These are phyloP conservation scores for Curvularia hawaiiensis DNA, from an alignment of 2,329 filamentous ascomycete species.

Conservation along the genomic window DNA sequence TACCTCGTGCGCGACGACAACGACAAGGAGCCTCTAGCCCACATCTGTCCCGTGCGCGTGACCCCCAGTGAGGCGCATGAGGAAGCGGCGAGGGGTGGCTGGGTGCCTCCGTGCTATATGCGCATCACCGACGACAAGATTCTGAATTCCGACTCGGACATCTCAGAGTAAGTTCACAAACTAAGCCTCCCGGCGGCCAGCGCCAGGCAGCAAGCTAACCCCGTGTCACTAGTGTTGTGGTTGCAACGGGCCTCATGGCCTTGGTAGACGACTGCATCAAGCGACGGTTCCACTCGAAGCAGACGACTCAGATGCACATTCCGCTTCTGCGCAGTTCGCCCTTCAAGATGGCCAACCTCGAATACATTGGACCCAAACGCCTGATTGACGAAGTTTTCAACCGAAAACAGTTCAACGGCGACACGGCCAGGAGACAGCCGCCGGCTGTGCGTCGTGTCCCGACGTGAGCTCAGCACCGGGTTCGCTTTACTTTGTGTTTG, in stretches of 20 bases:
- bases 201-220: constrained; percentile 23
- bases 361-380: constrained; percentile 66
- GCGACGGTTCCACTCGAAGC: constrained; percentile 69
- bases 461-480: constrained; percentile 17
- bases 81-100: constrained; percentile 80
- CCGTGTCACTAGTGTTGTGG: constrained; percentile 69
- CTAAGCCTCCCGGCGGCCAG: neutral
- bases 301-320: constrained; percentile 57
- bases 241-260: constrained; percentile 86
- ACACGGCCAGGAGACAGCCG: constrained; percentile 31
- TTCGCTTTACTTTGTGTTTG: constrained; percentile 19
- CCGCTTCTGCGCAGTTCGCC: constrained; percentile 57
- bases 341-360: constrained; percentile 60
- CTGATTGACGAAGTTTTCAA: constrained; percentile 69
- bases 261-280: constrained; percentile 93
- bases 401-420: constrained; percentile 44
- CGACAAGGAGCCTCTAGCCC: constrained; percentile 69
- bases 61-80: constrained; percentile 71
- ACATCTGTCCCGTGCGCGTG: constrained; percentile 81
- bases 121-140: constrained; percentile 81
- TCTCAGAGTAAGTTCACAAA: constrained; percentile 75
- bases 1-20: constrained; percentile 75
- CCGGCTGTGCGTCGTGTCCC: constrained; percentile 34
- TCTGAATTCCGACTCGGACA: constrained; percentile 72
- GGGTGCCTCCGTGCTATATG: constrained; percentile 89